A percentile compares a stretch with the other conserved stretches of the same genome.
phyloP scores from a whole-genome alignment of 1,139 yeast genomes.

The Pichia sp. region DNA sequence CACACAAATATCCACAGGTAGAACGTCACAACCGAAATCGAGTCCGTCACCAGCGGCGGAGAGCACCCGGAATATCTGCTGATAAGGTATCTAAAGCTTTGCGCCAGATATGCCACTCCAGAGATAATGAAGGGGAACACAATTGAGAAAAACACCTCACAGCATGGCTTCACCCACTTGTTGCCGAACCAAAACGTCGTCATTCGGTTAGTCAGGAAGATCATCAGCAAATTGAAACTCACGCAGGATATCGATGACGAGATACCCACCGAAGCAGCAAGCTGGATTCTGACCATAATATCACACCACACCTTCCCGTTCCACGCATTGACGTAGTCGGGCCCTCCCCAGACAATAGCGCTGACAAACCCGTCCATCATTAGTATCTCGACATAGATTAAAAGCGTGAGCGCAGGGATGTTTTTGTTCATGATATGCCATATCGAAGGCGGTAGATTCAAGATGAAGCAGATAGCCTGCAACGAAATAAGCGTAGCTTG shows the following conservation, averaged over 20 bases:
- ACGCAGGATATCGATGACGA: constrained; percentile 68
- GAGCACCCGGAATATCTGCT: constrained; percentile 64
- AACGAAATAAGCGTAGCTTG: constrained; percentile 46
- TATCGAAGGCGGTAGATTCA: constrained; percentile 62
- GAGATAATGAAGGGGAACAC: constrained; percentile 62
- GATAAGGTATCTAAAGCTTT: constrained; percentile 54
- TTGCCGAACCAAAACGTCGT: constrained; percentile 35
- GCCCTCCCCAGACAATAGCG: constrained; percentile 68
- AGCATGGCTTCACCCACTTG: constrained; percentile 38
- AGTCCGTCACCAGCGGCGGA: constrained; percentile 40
- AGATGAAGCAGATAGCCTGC: constrained; percentile 47
- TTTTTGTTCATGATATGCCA: constrained; percentile 66
- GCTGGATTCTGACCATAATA: constrained; percentile 56
- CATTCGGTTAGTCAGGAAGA: constrained; percentile 53
- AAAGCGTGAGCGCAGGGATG: constrained; percentile 61
- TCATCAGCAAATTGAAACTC: constrained; percentile 61
- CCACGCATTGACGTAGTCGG: constrained; percentile 46
- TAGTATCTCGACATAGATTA: constrained; percentile 58
- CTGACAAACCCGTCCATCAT: constrained; percentile 58
- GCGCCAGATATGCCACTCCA: constrained; percentile 55
- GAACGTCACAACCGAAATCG: constrained; percentile 48
- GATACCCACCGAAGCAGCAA: constrained; percentile 65
- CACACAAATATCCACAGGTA: constrained; percentile 69
- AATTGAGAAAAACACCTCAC: constrained; percentile 59
- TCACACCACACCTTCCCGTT: constrained; percentile 80